Base-by-base conservation (phyloP, 169 alveolate species). In the Babesia divergens region DNA sequence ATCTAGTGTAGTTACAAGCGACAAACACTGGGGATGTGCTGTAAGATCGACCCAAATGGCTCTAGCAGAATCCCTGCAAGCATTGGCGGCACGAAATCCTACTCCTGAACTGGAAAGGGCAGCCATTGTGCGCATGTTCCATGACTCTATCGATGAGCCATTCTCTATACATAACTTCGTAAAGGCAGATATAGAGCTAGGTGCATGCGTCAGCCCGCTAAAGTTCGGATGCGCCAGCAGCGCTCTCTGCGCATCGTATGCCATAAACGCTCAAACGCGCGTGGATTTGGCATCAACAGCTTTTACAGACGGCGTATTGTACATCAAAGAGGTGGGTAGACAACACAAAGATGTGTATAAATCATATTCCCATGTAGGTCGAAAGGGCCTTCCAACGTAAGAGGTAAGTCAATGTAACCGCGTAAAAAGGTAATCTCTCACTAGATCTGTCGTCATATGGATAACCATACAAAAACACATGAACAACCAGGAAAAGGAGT, bases 11-110 rank as follows among this genome's bases (percentile, higher is more conserved):
- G 6, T 44, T n/a, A 60, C 51, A 24, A 74, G 83, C 32, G 92
- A 86, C 52, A 40, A 32, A 20, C 90, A 90, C 20, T 86, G 92
- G 92, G 92, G 92, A 9, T 86, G 92, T 35, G 84, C 75, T 55
- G 38, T 86, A 37, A 38, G 92, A 55, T 75, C 86, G 32, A 83
- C 88, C 29, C 92, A 86, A 66, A 86, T 86, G 92, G 89, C 88
- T 14, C 43, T 86, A 51, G 87, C 88, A 0, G 75, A 82, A 40
- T 82, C 83, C 43, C 76, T 86, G 46, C 52, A 67, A n/a, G 29
- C 46, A 14, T 24, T n/a, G 37, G 44, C 32, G 28, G 26, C 16
- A 5, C 50, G n/a, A 28, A 24, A 8, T 4, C 13, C 18, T 29
- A n/a, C 6, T 2, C 14, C 8, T 11, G 6, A 31, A 4, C 24